Evolutionary conservation across 2,329 filamentous ascomycete species (phyloP).

Genomic region (Stromatinia cepivora): DNA sequence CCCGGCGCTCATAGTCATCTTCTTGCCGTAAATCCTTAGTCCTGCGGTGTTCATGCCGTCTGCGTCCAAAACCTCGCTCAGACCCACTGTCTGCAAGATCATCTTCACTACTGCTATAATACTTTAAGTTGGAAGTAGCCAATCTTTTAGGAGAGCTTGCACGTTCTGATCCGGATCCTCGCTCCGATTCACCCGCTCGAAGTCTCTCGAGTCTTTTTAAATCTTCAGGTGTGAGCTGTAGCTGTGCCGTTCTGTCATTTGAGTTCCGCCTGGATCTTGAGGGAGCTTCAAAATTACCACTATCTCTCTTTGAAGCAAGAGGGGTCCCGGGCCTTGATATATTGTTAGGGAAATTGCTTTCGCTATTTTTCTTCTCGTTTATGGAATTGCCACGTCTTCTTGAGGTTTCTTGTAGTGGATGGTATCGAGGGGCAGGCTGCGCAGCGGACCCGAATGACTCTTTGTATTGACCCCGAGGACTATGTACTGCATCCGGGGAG

Average conservation of each 20-base stretch:
- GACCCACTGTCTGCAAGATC: constrained; percentile 37
- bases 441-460: constrained; percentile 30
- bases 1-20: constrained; percentile 28
- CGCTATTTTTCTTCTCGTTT: constrained; percentile 37
- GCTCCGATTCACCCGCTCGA: constrained; percentile 29
- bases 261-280: constrained; percentile 29
- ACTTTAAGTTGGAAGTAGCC: constrained; percentile 27
- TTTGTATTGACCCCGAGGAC: constrained; percentile 23
- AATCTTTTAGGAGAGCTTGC: constrained; percentile 32
- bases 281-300: constrained; percentile 28
- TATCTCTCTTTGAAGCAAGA: constrained; percentile 30
- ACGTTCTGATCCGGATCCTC: constrained; percentile 26
- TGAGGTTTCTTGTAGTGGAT: constrained; percentile 41
- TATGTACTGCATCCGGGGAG: constrained; percentile 48
- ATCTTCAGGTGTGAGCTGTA: constrained; percentile 34
- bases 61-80: constrained; percentile 29
- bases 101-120: constrained; percentile 38
- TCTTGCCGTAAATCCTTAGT: constrained; percentile 27
- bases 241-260: constrained; percentile 34
- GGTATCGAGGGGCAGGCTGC: constrained; percentile 42
- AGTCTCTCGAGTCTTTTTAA: constrained; percentile 30
- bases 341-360: constrained; percentile 25
- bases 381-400: constrained; percentile 34
- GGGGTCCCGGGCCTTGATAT: constrained; percentile 31
- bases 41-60: constrained; percentile 24